Evolutionary conservation across 2,329 filamentous ascomycete species (phyloP), one percentile per base, ranked within the genome.

Genomic region (Diaporthe velutina): DNA sequence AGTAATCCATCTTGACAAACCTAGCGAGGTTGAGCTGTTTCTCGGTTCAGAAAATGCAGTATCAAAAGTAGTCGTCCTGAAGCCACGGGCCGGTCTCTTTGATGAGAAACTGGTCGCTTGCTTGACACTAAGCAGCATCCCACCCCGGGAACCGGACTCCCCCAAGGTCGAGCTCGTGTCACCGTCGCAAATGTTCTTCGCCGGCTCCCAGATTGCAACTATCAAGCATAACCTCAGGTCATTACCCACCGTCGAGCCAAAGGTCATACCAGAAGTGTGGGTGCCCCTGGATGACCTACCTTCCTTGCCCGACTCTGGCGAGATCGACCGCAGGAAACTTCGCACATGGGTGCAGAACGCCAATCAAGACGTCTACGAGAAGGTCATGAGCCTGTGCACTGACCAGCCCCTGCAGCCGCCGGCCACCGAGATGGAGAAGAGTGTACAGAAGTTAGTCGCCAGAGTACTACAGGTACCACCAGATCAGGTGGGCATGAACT

Each of bases 311-410:
- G 80, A 82, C 0, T 77, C 81, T 17, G 85, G 85, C 19, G 80
- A 83, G 28, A 80, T 84, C 66, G 83, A 89, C 77, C 81, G 84
- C 55, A 83, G 87, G 42, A 83, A 82, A 73, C 77, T 90, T 57
- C 87, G 88, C 74, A 88, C 86, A 4, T 90, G 88, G 88, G 85
- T 86, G 35, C 88, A 90, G 79, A 89, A 90, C 76, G 84, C 87
- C 61, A 87, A 87, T 75, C 84, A 88, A 70, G 82, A 85, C 38
- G 76, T 83, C 33, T 85, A 88, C 77, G 82, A 84, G 55, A 85
- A 85, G 64, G 85, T 89, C 55, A 83, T 87, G 80, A 83, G 83
- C 64, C 80, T 88, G 28, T 83, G 85, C 33, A 82, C 81, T 12
- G 82, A 85, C 45, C 82, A 83, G 50, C 76, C 79, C 4, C 71